phyloP scores from a whole-genome alignment of 306 rosid species.

The Cicer arietinum region DNA sequence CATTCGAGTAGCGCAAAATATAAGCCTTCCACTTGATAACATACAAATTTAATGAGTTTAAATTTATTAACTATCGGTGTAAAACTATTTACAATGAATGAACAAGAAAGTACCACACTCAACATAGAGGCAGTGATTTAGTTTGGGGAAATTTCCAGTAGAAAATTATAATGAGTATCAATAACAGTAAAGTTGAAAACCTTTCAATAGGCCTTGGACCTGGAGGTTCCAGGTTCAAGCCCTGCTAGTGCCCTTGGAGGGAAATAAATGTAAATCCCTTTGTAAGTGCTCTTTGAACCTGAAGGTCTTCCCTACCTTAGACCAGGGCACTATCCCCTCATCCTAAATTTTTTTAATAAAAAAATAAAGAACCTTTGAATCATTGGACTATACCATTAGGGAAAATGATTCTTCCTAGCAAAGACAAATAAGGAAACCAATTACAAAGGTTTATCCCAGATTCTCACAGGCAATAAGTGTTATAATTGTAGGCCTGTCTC shows the following conservation, averaged over 20 bases:
- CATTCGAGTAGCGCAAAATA: conserved; percentile 27
- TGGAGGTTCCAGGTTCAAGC: no score
- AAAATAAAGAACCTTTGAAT: background rate
- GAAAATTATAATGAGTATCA: conserved; percentile 28
- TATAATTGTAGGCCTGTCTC: background rate
- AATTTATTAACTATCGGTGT: background rate
- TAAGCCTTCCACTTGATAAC: conserved; percentile 20
- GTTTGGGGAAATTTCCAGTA: conserved; percentile 9
- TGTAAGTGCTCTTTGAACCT: no score
- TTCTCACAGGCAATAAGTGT: background rate
- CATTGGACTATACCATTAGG: conserved; percentile 19
- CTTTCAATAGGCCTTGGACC: background rate
- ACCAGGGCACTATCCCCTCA: no score
- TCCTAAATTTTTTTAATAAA: no score
- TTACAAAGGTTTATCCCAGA: background rate
- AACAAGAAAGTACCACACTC: conserved; percentile 17
- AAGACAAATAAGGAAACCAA: background rate
- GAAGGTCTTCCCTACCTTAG: no score
- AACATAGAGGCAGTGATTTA: conserved; percentile 3
- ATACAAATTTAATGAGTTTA: background rate
- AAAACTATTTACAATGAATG: background rate
- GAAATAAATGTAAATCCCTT: no score
- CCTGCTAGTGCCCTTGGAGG: no score
- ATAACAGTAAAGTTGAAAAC: conserved; percentile 6
- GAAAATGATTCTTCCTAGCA: conserved; percentile 22